Evolutionary conservation across 306 rosid genomes (phyloP), one percentile per base, ranked within the genome.

Genomic region (Gillenia trifoliata): DNA sequence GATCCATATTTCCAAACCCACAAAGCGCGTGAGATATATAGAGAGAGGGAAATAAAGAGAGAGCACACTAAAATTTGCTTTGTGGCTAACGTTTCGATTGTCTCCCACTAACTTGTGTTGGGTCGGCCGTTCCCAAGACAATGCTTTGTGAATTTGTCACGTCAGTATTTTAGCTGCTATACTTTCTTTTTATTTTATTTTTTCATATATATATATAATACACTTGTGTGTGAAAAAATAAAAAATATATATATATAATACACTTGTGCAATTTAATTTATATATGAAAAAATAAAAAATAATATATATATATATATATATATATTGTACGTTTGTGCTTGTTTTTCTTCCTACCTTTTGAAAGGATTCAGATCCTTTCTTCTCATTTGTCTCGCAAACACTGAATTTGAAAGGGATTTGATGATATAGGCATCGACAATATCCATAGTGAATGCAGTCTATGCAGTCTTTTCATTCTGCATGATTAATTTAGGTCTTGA

Each of bases 81-180:
- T 73, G 85, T 68, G 83, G 78, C 56, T 81, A 77, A 75, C 79
- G 88, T 79, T 81, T 78, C 20, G 77, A 55, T 75, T 85, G 95
- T 79, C 85, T 79, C 77, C 96, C 96, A 90, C 96, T 84, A 84
- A 70, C 68, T 43, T 25, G 23, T 88, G 90, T 72, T 81, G 75
- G 83, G 96, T 90, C 92, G 92, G 92, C 90, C 90, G 50, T 82
- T 81, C 64, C 67, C 80, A 20, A 25, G 88, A 84, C 87, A 84
- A 56, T 78, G 81, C 88, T 79, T 81, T 83, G 77, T 83, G 84
- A 76, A 54, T 62, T 78, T 80, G 84, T 81, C 93, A 82, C 77
- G 74, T 92, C 85, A 75, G 66, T 71, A 55, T 84, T 84, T 64
- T 36, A 30, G 26, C 68, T 68, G 6, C 20, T 15, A 4, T 47